Evolutionary conservation across 2,329 filamentous ascomycete species (phyloP).

Genomic region (Hortaea werneckii): DNA sequence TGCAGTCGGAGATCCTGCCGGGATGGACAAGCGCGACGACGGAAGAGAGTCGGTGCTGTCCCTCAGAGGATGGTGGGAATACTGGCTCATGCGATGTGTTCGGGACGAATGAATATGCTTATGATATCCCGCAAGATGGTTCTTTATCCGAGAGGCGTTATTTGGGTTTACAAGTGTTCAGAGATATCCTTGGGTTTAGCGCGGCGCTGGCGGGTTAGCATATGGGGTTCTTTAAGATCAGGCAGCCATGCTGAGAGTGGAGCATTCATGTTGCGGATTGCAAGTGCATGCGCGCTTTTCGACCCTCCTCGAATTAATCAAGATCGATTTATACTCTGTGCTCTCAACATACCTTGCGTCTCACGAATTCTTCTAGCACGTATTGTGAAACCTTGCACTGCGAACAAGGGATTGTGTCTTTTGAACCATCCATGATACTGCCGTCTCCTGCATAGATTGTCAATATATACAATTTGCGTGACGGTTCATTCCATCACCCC

Average conservation of each 20-base stretch:
- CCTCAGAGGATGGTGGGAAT: conserved; percentile 51
- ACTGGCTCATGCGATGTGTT: conserved; percentile 36
- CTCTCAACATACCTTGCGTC: not conserved
- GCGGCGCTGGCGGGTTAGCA: conserved; percentile 5
- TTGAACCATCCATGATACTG: no score
- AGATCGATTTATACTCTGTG: not conserved
- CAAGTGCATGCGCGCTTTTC: not conserved
- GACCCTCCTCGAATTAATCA: not conserved
- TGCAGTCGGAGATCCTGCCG: conserved; percentile 52
- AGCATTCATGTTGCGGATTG: not conserved
- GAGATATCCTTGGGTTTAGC: conserved; percentile 5
- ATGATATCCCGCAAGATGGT: not conserved
- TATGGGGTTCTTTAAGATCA: not conserved
- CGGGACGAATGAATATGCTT: conserved; percentile 10
- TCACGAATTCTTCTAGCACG: not conserved
- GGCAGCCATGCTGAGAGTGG: not conserved
- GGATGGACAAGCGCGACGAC: conserved; percentile 48
- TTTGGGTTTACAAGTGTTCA: not conserved
- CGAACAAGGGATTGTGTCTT: no score
- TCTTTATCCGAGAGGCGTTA: not conserved
- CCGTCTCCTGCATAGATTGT: not conserved
- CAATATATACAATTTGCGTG: not conserved
- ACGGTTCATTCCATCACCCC: not conserved
- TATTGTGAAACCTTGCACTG: no score
- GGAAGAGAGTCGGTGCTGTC: conserved; percentile 49